Evolutionary conservation across 2,329 filamentous ascomycete genomes (phyloP).

Genomic region (Penicillium sp.): DNA sequence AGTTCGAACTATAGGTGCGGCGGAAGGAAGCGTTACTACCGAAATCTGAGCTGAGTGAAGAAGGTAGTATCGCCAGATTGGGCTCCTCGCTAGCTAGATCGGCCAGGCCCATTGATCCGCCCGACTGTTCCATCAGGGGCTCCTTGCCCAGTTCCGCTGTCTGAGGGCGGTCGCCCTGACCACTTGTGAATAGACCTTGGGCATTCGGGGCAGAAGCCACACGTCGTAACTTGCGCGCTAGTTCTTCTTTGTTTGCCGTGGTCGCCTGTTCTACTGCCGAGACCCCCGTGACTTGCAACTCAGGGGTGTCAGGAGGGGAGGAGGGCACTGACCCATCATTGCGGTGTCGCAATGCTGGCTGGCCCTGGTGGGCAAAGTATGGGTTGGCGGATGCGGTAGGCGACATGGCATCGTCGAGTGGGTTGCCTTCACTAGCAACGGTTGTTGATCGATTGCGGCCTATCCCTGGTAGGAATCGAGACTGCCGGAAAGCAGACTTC

Average conservation of each 20-base stretch:
- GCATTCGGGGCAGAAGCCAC: conserved; percentile 97
- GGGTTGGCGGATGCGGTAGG: conserved; percentile 94
- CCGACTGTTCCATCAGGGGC: conserved; percentile 61
- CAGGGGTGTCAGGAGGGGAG: conserved; percentile 86
- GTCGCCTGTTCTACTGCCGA: conserved; percentile 66
- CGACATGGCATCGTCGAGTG: conserved; percentile 81
- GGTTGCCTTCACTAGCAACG: conserved; percentile 87
- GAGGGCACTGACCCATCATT: conserved; percentile 91
- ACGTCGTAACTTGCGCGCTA: conserved; percentile 86
- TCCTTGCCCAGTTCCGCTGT: conserved; percentile 87
- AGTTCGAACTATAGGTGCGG: conserved; percentile 97
- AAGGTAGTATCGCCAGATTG: conserved; percentile 31
- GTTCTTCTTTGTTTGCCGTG: conserved; percentile 82
- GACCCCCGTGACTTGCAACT: conserved; percentile 68
- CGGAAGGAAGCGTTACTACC: conserved; percentile 73
- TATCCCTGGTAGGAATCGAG: conserved; percentile 82
- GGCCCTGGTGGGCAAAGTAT: conserved; percentile 95
- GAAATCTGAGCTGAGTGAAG: conserved; percentile 50
- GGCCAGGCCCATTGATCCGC: conserved; percentile 52
- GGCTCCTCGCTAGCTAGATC: conserved; percentile 38
- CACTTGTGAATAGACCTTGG: conserved; percentile 76
- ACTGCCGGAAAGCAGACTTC: conserved; percentile 74
- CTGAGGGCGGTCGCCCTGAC: conserved; percentile 67
- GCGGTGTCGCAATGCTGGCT: conserved; percentile 87
- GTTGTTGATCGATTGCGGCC: conserved; percentile 85